A percentile compares a stretch with the other conserved stretches of the same genome.
Evolutionary conservation across 1,284 basidiomycete species (phyloP).

Genomic region (Testicularia cyperi): DNA sequence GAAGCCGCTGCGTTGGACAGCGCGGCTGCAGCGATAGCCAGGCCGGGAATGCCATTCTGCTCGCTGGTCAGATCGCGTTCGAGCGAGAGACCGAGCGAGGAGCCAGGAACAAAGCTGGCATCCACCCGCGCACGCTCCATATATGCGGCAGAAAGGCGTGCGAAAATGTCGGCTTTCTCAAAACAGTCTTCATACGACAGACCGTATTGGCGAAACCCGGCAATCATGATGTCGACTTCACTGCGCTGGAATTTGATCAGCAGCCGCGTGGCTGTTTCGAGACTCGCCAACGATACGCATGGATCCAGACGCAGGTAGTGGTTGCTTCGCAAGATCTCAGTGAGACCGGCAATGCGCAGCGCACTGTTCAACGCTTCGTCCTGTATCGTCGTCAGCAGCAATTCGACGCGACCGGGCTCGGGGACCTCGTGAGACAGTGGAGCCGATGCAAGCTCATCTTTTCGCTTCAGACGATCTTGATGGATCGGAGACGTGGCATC

Average conservation of each 20-base stretch:
- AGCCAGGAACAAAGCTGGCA: slow-evolving; percentile 23
- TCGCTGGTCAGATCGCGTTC: slow-evolving; percentile 12
- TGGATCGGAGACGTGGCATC: slow-evolving; percentile 27
- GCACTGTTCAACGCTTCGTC: slow-evolving; percentile 80
- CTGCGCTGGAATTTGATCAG: slow-evolving; percentile 40
- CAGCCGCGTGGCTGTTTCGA: slow-evolving; percentile 28
- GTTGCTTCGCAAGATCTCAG: slow-evolving; percentile 61
- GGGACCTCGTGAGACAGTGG: slow-evolving; percentile 9
- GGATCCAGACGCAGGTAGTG: slow-evolving; percentile 49
- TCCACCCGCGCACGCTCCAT: slow-evolving; percentile 21
- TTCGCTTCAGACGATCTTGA: slow-evolving; percentile 15
- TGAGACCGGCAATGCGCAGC: slow-evolving; percentile 79
- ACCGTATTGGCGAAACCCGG: slow-evolving; percentile 79
- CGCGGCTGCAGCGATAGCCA: slow-evolving; percentile 32
- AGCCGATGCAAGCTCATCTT: neutral
- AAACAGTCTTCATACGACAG: slow-evolving; percentile 72
- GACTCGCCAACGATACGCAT: slow-evolving; percentile 24
- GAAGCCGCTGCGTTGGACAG: slow-evolving; percentile 28
- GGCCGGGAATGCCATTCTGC: slow-evolving; percentile 18
- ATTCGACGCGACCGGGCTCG: slow-evolving; percentile 37
- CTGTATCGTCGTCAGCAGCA: slow-evolving; percentile 53
- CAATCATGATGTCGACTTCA: slow-evolving; percentile 78
- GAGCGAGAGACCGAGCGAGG: slow-evolving; percentile 22
- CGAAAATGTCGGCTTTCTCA: slow-evolving; percentile 70
- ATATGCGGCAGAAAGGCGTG: slow-evolving; percentile 23